Percentiles rank a stretch among this genome's conserved stretches.
Evolutionary conservation across 768 basidiomycete species (phyloP).

Genomic region (Termitomyces sp.): DNA sequence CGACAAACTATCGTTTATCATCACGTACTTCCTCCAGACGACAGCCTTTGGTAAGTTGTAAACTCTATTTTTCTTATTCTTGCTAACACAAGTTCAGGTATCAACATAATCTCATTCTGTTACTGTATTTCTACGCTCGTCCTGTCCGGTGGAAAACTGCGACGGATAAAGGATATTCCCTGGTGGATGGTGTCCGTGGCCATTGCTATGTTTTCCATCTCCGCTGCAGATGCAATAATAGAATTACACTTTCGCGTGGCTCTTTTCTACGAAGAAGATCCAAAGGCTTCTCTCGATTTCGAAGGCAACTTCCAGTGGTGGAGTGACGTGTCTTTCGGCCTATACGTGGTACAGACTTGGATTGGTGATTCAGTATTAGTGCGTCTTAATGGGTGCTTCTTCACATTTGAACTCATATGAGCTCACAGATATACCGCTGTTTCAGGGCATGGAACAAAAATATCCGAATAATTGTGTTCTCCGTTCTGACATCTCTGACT

Average conservation of each 20-base stretch:
- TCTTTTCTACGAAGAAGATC: neutral
- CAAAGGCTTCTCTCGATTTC: neutral
- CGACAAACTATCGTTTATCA: neutral
- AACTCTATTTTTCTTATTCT: neutral
- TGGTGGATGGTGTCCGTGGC: conserved; percentile 3
- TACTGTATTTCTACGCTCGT: conserved; percentile 3
- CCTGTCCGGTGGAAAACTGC: neutral
- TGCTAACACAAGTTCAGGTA: neutral
- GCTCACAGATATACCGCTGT: conserved; percentile 11
- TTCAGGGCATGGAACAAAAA: conserved; percentile 8
- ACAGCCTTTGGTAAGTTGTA: conserved; percentile 4
- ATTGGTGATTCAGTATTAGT: conserved; percentile 8
- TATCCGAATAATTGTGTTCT: neutral
- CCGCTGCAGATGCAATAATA: conserved; percentile 3
- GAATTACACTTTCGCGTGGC: conserved; percentile 1
- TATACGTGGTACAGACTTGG: conserved; percentile 8
- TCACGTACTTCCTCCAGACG: conserved; percentile 4
- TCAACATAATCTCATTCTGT: conserved; percentile 10
- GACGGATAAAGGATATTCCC: neutral
- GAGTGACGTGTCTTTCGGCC: conserved; percentile 1
- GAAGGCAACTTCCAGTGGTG: conserved; percentile 7
- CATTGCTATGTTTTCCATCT: conserved; percentile 6
- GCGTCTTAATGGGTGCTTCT: neutral
- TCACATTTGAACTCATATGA: neutral
- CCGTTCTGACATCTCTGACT: conserved; percentile 4